Base-by-base conservation (phyloP, 1,284 basidiomycete species). In the Boletus coffeatus region DNA sequence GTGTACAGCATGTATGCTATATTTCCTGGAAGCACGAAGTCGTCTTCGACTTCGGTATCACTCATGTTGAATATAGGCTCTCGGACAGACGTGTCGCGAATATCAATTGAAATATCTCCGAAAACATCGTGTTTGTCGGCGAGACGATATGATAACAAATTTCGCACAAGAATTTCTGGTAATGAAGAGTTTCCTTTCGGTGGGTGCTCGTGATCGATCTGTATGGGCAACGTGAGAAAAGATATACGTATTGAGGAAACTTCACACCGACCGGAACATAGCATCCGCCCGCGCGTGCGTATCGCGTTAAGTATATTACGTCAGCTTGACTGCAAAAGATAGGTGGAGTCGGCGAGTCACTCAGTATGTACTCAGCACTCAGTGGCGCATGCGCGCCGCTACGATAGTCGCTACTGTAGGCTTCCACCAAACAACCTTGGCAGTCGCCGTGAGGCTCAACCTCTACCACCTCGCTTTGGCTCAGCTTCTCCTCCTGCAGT, bases 1-100 rank as follows among this genome's bases (percentile, higher is more conserved):
- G 83, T 84, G 62, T 84, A 84, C 25, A 84, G 69, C 56, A 84
- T 75, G 65, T 82, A 84, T 5, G 82, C 77, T 21, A 79, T 65
- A n/a, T 70, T 74, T 57, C 76, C 74, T 6, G 73, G 72, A 36
- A 67, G 69, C 13, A 76, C 75, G 9, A 68, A 59, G 43, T 53
- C 21, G 25, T 29, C 50, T 53, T 74, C 66, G 8, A 81, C 61
- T 48, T 76, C 68, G 5, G 71, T 73, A 21, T 67, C 65, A n/a
- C 62, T 66, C 69, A 78, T 74, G 43, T 61, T 58, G 16, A 65
- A 59, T 46, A 79, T 75, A 25, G 68, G 69, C 43, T 52, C 56
- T 59, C 71, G 74, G 10, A 74, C 59, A 13, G 67, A 63, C 10
- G 62, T 56, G 11, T 72, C 68, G 34, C 73, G 69, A 52, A 80